Conservation (phyloP, 345 rosid species). For the Brassica rapa region DNA sequence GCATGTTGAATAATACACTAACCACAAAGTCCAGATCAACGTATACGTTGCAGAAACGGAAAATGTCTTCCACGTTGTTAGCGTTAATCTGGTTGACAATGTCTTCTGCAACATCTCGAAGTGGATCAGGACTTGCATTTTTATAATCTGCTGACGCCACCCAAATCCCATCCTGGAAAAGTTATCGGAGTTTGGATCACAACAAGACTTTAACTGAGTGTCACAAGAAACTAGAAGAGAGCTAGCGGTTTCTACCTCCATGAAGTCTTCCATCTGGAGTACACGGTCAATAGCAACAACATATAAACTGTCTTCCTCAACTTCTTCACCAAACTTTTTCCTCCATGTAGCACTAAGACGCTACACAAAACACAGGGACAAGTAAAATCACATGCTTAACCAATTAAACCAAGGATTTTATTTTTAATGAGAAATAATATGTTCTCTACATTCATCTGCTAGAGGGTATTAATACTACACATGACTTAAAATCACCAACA, state of each 20-base stretch:
- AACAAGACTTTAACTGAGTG: neutral
- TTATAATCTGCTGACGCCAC: conserved; percentile 71
- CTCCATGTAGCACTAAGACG: conserved; percentile 69
- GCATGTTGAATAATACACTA: conserved; percentile 22
- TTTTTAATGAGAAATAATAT: neutral
- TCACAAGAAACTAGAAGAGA: neutral
- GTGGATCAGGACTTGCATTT: conserved; percentile 81
- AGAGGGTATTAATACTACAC: neutral
- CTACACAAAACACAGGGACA: conserved; percentile 40
- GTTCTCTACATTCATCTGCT: neutral
- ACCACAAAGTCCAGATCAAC: conserved; percentile 87
- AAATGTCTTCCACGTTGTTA: conserved; percentile 70
- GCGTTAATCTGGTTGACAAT: conserved; percentile 70
- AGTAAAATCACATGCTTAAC: neutral
- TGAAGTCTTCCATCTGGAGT: conserved; percentile 86
- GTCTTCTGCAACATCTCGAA: conserved; percentile 68
- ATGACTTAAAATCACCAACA: neutral
- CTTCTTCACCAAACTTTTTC: conserved; percentile 74
- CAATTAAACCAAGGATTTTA: neutral
- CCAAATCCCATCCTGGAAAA: conserved; percentile 71
- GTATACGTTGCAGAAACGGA: conserved; percentile 77
- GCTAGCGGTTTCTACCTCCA: conserved; percentile 56
- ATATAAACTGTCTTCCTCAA: conserved; percentile 55
- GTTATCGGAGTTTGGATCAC: neutral
- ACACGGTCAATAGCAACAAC: conserved; percentile 66